Evolutionary conservation across 2,329 filamentous ascomycete genomes (phyloP), one percentile per base, ranked within the genome.

Genomic region (Didymella glomerata): DNA sequence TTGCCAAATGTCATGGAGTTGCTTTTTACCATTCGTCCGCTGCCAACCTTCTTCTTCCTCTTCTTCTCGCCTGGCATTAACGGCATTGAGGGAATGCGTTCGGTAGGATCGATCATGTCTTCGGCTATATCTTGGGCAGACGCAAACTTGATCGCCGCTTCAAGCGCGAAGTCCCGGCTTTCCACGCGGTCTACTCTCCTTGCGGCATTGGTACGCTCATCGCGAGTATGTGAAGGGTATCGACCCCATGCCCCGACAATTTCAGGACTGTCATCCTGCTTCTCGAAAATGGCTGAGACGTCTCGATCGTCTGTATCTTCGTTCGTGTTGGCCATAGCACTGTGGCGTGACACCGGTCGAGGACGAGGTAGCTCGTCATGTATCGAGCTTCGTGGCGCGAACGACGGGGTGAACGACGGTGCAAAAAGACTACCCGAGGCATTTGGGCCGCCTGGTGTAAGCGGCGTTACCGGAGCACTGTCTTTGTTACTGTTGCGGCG

Each of bases 1-100:
- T 74, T 76, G 6, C 77, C 74, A 54, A 81, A 78, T 0, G 74
- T 79, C 70, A 79, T 76, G 1, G 78, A 80, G 27, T 72, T 72
- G 47, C 76, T 79, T 79, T 90, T 91, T 22, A 91, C 83, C 38
- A 88, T 88, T 64, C 92, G 87, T 55, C 85, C 82, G 61, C 88
- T 88, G 46, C 85, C 85, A 24, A 82, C 79, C 73, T 90, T 89
- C 69, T 90, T 87, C 54, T 79, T 72, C 40, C 64, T 70, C 57
- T 73, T 76, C 48, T 72, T 76, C 41, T 70, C 64, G 1, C 68
- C 68, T 5, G 67, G 65, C 4, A 65, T 45, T 16, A 67, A 54
- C 4, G 64, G 60, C 4, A 66, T 64, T 8, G 69, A 67, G 1
- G 63, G 55, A 13, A 64, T 54, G 24, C 68, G 68, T 9, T 68